These are phyloP conservation scores for Salix arbutifolia DNA, from an alignment of 345 rosid genomes.

Conservation along the genomic window DNA sequence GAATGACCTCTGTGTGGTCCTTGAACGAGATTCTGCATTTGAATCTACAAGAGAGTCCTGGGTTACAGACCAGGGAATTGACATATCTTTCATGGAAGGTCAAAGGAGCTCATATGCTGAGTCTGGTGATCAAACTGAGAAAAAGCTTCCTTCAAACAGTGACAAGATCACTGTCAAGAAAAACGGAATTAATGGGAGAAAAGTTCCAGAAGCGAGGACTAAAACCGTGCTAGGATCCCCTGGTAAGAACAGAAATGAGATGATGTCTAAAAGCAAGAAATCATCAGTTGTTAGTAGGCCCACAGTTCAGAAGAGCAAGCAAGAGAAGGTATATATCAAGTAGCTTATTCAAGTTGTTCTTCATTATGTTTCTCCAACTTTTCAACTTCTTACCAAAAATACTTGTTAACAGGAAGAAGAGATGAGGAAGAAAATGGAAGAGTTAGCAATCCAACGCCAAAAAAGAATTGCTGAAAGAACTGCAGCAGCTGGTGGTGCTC, in stretches of 20 bases:
- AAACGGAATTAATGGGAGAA: conserved; percentile 30
- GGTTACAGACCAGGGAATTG: conserved; percentile 46
- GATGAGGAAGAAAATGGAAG: conserved; percentile 64
- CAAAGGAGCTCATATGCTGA: conserved; percentile 34
- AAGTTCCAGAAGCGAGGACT: conserved; percentile 30
- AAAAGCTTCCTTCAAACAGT: conserved; percentile 26
- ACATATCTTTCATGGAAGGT: conserved; percentile 50
- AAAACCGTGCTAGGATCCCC: conserved; percentile 30
- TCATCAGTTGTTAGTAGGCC: conserved; percentile 48
- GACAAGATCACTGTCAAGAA: conserved; percentile 19
- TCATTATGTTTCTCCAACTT: background rate
- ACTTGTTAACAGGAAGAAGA: conserved; percentile 69
- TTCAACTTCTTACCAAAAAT: background rate
- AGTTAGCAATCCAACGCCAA: conserved; percentile 55
- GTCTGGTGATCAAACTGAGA: conserved; percentile 19
- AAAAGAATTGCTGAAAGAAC: conserved; percentile 85
- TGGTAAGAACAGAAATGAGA: conserved; percentile 34
- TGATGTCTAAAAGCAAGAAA: conserved; percentile 39
- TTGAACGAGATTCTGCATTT: conserved; percentile 45
- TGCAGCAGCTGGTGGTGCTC: conserved; percentile 39
- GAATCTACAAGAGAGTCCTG: conserved; percentile 40
- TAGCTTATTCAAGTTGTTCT: conserved; percentile 1
- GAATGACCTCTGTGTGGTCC: conserved; percentile 59
- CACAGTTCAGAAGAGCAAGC: conserved; percentile 65
- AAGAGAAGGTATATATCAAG: conserved; percentile 50